Evolutionary conservation across 2,329 filamentous ascomycete genomes (phyloP).

Genomic region (Akanthomyces lecanii): DNA sequence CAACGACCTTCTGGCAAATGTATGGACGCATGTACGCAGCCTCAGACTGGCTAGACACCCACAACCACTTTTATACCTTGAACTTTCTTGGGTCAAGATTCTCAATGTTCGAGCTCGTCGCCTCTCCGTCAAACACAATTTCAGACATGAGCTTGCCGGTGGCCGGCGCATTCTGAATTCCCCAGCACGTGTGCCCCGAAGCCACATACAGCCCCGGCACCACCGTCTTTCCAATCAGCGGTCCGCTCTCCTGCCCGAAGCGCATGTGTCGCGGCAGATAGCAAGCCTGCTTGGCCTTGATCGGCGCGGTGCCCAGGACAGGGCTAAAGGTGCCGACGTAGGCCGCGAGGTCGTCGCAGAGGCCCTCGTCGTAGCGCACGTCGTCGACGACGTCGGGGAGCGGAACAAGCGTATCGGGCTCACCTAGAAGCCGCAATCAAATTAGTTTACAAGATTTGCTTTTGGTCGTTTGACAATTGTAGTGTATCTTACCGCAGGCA

Average conservation of each 20-base stretch:
- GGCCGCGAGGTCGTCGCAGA: slow-evolving; percentile 81
- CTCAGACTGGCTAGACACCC: no score
- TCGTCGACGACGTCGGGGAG: slow-evolving; percentile 72
- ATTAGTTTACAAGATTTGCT: not conserved
- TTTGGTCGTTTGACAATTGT: not conserved
- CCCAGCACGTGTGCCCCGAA: slow-evolving; percentile 94
- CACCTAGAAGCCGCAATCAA: slow-evolving; percentile 39
- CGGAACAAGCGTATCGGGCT: slow-evolving; percentile 71
- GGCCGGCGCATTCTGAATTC: slow-evolving; percentile 90
- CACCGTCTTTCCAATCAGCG: slow-evolving; percentile 72
- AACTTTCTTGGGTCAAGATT: slow-evolving; percentile 65
- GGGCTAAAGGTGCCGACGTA: slow-evolving; percentile 66
- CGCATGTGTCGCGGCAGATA: slow-evolving; percentile 77
- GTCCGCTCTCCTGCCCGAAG: slow-evolving; percentile 58
- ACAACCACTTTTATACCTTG: slow-evolving; percentile 38
- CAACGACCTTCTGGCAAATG: no score
- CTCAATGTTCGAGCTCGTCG: slow-evolving; percentile 62
- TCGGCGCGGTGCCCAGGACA: slow-evolving; percentile 61
- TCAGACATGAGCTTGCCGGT: slow-evolving; percentile 81
- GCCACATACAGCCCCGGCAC: slow-evolving; percentile 75
- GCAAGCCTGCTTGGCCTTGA: slow-evolving; percentile 81
- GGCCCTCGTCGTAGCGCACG: slow-evolving; percentile 68
- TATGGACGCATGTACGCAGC: no score
- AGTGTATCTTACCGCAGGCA: slow-evolving; percentile 62
- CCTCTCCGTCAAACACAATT: slow-evolving; percentile 68